Base-by-base conservation (phyloP, 2,329 filamentous ascomycete species). In the Hymenoscyphus linearis region DNA sequence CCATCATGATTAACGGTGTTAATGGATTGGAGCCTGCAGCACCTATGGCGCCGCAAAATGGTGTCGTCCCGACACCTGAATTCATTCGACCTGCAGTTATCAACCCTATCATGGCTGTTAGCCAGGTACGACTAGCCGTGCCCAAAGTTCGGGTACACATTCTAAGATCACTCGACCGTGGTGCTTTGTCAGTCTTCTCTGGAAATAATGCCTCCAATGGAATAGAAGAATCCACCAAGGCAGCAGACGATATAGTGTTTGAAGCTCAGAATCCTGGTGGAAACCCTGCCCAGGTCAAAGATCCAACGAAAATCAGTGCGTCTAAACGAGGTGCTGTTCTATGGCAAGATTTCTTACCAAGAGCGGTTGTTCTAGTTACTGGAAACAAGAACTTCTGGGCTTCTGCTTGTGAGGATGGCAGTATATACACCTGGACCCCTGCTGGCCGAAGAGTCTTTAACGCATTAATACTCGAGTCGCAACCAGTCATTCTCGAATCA, bases 281-380 rank as follows among this genome's bases (percentile, higher is more conserved):
- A 13, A 79, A 80, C 22, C 82, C 83, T 53, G 75, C 36, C 72
- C 88, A 78, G 78, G 87, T 79, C 52, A 85, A 89, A 63, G 93
- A 98, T 62, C 95, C 95, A 1, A 90, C 91, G 4, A 87, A 91
- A 36, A 85, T 99, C 50, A 90, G 86, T 4, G 87, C 95, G 44
- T 89, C 87, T 2, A 93, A 91, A 72, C 85, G 91, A 59, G 91
- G 91, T 4, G 85, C 87, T 60, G 80, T 89, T 1, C 75, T 98
- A 3, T 99, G 96, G 95, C 91, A 97, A 70, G 96, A 99, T 71
- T 99, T 91, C 69, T 78, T 99, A 14, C 93, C 93, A 0, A 84
- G 88, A 62, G 86, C 91, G 5, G 89, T 96, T 26, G 83, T 99
- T n/a, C 82, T 98, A 1, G 87, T 96, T 1, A 95, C 93, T 0